These are phyloP conservation scores for Russula ochroleuca DNA, from an alignment of 768 basidiomycete genomes.

Conservation along the genomic window DNA sequence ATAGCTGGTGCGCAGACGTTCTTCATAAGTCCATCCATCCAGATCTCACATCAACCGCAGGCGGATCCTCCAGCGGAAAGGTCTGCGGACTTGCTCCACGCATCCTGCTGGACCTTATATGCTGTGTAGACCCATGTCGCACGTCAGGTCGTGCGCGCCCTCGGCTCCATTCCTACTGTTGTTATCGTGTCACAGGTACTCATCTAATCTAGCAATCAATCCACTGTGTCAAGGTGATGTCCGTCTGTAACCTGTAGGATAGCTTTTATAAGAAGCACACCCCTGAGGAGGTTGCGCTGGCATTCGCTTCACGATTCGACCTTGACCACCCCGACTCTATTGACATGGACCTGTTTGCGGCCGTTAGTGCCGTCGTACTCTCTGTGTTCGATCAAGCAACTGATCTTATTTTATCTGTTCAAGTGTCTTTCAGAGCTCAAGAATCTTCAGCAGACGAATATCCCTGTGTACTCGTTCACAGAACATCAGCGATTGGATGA, in stretches of 20 bases:
- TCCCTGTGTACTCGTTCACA: slow-evolving; percentile 92
- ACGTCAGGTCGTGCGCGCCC: slow-evolving; percentile 68
- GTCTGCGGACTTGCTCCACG: slow-evolving; percentile 35
- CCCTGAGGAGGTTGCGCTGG: slow-evolving; percentile 75
- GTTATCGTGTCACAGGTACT: slow-evolving; percentile 84
- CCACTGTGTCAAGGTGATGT: not conserved
- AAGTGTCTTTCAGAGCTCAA: slow-evolving; percentile 87
- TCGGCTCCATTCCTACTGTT: slow-evolving; percentile 83
- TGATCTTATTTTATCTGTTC: not conserved
- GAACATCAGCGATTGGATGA: slow-evolving; percentile 80
- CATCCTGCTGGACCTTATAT: slow-evolving; percentile 11
- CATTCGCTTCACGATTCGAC: slow-evolving; percentile 74
- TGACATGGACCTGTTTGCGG: slow-evolving; percentile 82
- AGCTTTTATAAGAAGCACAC: slow-evolving; percentile 87
- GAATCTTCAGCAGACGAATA: slow-evolving; percentile 75
- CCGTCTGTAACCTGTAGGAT: slow-evolving; percentile 50
- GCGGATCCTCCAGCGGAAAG: slow-evolving; percentile 86
- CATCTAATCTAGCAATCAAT: not conserved
- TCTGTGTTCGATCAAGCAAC: slow-evolving; percentile 6
- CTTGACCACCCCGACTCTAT: slow-evolving; percentile 93
- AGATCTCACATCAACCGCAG: slow-evolving; percentile 30
- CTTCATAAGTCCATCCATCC: not conserved
- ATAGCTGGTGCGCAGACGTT: slow-evolving; percentile 55
- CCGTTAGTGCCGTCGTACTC: slow-evolving; percentile 44
- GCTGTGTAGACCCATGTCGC: slow-evolving; percentile 73